Evolutionary conservation across 2,329 filamentous ascomycete species (phyloP), one percentile per base, ranked within the genome.

Genomic region (Aspergillus intermedius): DNA sequence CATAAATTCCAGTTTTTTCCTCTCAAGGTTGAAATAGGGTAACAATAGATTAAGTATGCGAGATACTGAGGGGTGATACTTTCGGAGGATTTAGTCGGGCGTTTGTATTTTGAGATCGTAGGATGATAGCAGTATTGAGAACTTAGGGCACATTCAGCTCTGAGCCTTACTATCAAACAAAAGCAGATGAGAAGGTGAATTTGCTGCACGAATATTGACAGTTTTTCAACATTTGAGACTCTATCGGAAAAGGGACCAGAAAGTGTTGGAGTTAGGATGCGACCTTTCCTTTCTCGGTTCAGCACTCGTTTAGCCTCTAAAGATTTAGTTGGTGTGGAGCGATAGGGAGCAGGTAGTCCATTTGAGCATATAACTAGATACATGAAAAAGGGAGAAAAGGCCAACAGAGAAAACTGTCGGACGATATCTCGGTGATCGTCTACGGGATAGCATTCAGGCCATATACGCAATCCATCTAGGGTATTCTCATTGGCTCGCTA

Each of bases 1-100:
- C 52, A 34, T 55, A 60, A 9, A 41, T 41, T 17, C 15, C n/a
- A 21, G 37, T 21, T 41, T 41, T 17, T 17, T 41, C n/a, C 30
- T 34, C 30, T 34, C 30, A 34, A 34, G 30, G 30, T 34, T n/a
- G 30, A n/a, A 41, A 41, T n/a, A 15, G 15, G 15, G 37, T 10
- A 34, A n/a, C 30, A 34, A 34, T 34, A 34, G 30, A 34, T 34
- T 34, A 34, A 7, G 13, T 34, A 34, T 34, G 30, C 30, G 30
- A 34, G 30, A 34, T 34, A 34, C 30, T 34, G 30, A 34, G 30
- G 9, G 30, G 30, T 34, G 30, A n/a, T 34, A 34, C 30, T 34
- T 7, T n/a, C 30, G 30, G 30, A 34, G 30, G 30, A 34, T 34
- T n/a, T 34, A 34, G 30, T 34, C 9, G 30, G 30, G 30, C 13